Evolutionary conservation across 2,329 filamentous ascomycete species (phyloP), one percentile per base, ranked within the genome.

Genomic region (Pseudocercospora musae): DNA sequence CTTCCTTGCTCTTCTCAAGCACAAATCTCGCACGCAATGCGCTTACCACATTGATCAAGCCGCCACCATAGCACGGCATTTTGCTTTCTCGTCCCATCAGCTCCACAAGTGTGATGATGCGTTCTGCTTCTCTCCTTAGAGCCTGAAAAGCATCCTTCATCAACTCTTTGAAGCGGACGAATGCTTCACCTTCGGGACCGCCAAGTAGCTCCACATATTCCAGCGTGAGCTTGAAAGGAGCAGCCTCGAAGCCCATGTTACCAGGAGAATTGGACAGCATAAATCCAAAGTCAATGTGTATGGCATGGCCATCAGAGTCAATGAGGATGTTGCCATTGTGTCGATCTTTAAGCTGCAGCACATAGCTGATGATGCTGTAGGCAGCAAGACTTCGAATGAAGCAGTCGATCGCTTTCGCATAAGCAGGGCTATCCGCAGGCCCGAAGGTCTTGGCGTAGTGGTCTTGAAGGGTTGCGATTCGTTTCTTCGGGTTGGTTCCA

Each of bases 211-310:
- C 91, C 42, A 95, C 88, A 73, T 95, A 95, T 72, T 95, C 91
- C 67, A 92, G 86, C 1, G 91, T 93, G 25, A 95, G 81, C 79
- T 95, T 95, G 78, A 95, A 95, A 0, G 91, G 91, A 4, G 91
- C 91, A 13, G 91, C 91, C 77, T 95, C 91, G 70, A 95, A 95
- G 2, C 90, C 90, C 73, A 95, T 90, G 8, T 87, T 89, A 0
- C 91, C 91, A 0, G 91, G 91, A 1, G 90, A 92, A 75, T 95
- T 95, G 52, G 89, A 93, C 33, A 95, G 81, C 89, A 95, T 94
- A 75, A 95, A 95, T 59, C 91, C 91, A 75, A 95, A 95, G 76
- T 95, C 91, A 64, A 95, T 95, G 73, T 95, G 91, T 64, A 95
- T 87, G 60, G 94, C 92, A 73, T 95, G 91, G 9, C 91, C 91